Percentiles rank a stretch among this genome's conserved stretches.
These are phyloP conservation scores for Cryptococcus maquisensis DNA, from an alignment of 1,284 basidiomycete genomes.

Conservation along the genomic window DNA sequence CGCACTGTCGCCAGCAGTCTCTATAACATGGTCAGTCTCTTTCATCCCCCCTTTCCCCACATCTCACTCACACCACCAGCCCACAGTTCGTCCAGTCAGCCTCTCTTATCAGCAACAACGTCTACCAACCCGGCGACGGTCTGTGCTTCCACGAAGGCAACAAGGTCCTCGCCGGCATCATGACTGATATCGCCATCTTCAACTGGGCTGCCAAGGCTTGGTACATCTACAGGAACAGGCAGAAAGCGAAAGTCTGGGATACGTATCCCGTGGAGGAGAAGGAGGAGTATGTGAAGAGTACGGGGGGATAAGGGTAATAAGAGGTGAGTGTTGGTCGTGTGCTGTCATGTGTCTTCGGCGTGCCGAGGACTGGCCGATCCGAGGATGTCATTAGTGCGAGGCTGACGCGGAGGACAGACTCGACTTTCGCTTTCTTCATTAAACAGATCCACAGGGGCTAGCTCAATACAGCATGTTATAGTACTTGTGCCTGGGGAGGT, in stretches of 20 bases:
- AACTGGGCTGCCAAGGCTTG: constrained; percentile 14
- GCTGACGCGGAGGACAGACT: background rate
- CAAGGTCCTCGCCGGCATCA: constrained; percentile 28
- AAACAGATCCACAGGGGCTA: background rate
- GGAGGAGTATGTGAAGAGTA: constrained; percentile 21
- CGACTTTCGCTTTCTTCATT: constrained; percentile 9
- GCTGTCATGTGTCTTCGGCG: too few relatives aligned
- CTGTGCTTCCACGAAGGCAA: constrained; percentile 37
- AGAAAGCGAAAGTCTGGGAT: constrained; percentile 15
- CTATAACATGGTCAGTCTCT: constrained; percentile 29
- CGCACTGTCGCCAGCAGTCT: constrained; percentile 21
- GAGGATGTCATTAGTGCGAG: too few relatives aligned
- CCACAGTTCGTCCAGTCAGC: constrained; percentile 31
- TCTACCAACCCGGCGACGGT: constrained; percentile 32
- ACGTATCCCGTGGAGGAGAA: constrained; percentile 17
- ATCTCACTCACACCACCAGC: constrained; percentile 2
- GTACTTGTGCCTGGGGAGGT: too few relatives aligned
- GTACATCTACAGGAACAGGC: constrained; percentile 21
- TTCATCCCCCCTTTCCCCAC: constrained; percentile 17
- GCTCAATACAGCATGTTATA: background rate
- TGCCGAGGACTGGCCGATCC: too few relatives aligned
- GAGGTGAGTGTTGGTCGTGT: constrained; percentile 5
- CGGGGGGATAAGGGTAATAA: constrained; percentile 28
- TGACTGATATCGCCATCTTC: constrained; percentile 5
- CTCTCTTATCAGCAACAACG: constrained; percentile 28